Evolutionary conservation across 2,329 filamentous ascomycete genomes (phyloP).

Genomic region (Thelonectria blattea): DNA sequence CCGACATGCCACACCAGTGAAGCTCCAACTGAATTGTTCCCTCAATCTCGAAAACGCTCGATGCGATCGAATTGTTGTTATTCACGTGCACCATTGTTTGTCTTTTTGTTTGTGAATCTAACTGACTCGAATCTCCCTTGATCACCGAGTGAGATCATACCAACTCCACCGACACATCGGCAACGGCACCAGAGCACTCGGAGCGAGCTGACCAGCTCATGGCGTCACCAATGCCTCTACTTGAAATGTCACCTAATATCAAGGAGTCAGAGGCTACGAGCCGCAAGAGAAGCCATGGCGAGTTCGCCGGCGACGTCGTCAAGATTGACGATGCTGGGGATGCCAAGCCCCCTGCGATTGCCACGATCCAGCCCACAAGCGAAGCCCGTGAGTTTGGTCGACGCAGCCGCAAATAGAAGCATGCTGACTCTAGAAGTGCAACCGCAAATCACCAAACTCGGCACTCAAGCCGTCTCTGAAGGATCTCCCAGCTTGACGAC

Average conservation of each 20-base stretch:
- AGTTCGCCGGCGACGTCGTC: slow-evolving; percentile 47
- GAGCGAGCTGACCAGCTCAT: slow-evolving; percentile 8
- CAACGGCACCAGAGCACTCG: slow-evolving; percentile 4
- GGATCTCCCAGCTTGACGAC: slow-evolving; percentile 50
- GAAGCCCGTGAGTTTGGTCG: slow-evolving; percentile 33
- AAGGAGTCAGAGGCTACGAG: slow-evolving; percentile 50
- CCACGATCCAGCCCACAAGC: slow-evolving; percentile 27
- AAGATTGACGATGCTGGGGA: slow-evolving; percentile 32
- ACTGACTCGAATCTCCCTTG: not conserved
- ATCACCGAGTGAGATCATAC: not conserved
- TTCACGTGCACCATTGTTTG: not conserved
- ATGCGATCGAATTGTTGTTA: not conserved
- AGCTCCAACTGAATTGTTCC: slow-evolving; percentile 11
- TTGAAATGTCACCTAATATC: slow-evolving; percentile 55
- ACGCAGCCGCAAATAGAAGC: too few relatives aligned
- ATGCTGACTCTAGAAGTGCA: slow-evolving; percentile 32
- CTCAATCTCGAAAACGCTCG: not conserved
- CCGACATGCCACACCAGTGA: slow-evolving; percentile 12
- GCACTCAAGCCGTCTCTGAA: slow-evolving; percentile 39
- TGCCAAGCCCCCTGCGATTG: slow-evolving; percentile 25
- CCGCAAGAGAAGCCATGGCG: slow-evolving; percentile 55
- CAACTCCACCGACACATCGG: not conserved
- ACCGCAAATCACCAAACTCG: slow-evolving; percentile 31
- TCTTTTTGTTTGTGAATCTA: not conserved
- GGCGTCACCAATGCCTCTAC: slow-evolving; percentile 51